phyloP scores from a whole-genome alignment of 139 green algal species.

The Microglena sp. region DNA sequence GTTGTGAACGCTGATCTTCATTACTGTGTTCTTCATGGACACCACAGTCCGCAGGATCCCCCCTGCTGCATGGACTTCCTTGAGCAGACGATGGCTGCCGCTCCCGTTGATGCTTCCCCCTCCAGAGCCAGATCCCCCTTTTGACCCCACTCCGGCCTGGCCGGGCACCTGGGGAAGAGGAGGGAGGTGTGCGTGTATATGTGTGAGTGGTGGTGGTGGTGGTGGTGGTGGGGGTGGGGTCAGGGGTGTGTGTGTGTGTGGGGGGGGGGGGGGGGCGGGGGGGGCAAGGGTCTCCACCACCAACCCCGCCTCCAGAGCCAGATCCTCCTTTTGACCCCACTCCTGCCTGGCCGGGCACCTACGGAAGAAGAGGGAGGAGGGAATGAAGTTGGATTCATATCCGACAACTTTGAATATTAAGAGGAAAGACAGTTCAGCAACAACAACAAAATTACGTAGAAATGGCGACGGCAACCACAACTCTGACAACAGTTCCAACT shows the following conservation, averaged over 20 bases:
- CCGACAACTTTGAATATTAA: no score
- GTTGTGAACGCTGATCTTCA: slow-evolving; percentile 48
- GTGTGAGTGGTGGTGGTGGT: background rate
- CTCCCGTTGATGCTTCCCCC: background rate
- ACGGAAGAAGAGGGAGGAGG: slow-evolving; percentile 1
- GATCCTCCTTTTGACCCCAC: slow-evolving; percentile 18
- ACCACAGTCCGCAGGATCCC: slow-evolving; percentile 41
- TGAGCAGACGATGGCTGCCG: slow-evolving; percentile 22
- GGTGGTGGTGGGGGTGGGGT: no score
- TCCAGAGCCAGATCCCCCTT: slow-evolving; percentile 8
- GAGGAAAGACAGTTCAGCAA: no score
- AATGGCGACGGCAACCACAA: no score
- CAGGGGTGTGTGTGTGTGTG: no score
- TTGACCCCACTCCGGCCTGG: slow-evolving; percentile 24
- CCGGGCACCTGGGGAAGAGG: slow-evolving; percentile 24
- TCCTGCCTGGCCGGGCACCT: slow-evolving; percentile 32
- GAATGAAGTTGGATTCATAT: background rate
- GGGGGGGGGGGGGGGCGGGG: no score
- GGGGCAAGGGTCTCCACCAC: no score
- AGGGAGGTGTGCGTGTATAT: background rate
- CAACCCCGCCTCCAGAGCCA: background rate
- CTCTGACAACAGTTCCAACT: no score
- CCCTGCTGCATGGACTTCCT: slow-evolving; percentile 23
- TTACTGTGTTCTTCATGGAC: slow-evolving; percentile 46
- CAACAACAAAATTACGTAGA: no score